phyloP scores from a whole-genome alignment of 2,329 filamentous ascomycete species.

The Madurella fahalii region DNA sequence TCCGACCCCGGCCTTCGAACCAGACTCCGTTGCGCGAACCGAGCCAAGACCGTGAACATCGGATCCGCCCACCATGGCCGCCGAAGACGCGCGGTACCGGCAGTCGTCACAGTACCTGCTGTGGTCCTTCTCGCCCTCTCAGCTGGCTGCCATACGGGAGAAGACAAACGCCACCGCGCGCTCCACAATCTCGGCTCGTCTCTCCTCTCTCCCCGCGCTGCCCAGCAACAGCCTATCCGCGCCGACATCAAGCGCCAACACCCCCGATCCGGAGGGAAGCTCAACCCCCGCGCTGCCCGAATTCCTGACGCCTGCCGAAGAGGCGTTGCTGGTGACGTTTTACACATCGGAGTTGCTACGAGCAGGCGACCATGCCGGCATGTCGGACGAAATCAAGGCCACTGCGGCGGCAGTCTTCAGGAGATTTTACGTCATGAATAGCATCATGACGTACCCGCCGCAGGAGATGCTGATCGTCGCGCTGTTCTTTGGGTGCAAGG shows the following conservation, averaged over 20 bases:
- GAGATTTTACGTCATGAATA: slow-evolving; percentile 94
- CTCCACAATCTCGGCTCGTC: slow-evolving; percentile 53
- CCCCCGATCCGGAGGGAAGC: slow-evolving; percentile 34
- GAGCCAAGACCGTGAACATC: background rate
- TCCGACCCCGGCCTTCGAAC: too few relatives aligned
- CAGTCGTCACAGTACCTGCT: slow-evolving; percentile 84
- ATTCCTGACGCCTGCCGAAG: slow-evolving; percentile 79
- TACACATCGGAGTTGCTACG: slow-evolving; percentile 61
- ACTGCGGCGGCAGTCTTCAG: slow-evolving; percentile 87
- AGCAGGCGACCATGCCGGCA: slow-evolving; percentile 50
- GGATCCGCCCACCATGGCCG: slow-evolving; percentile 52
- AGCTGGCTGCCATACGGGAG: slow-evolving; percentile 66
- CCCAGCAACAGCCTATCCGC: slow-evolving; percentile 26
- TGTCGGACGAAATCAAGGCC: slow-evolving; percentile 53
- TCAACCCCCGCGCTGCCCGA: slow-evolving; percentile 55
- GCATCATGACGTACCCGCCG: slow-evolving; percentile 92
- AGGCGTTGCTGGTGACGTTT: slow-evolving; percentile 74
- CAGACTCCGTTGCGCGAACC: background rate
- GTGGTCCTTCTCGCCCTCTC: slow-evolving; percentile 82
- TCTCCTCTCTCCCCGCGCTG: slow-evolving; percentile 50
- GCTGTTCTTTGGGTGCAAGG: slow-evolving; percentile 90
- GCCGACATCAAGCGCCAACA: slow-evolving; percentile 30
- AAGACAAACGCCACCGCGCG: slow-evolving; percentile 75
- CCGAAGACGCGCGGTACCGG: slow-evolving; percentile 87
- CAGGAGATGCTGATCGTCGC: slow-evolving; percentile 84